Evolutionary conservation across 345 rosid species (phyloP).

Genomic region (Draba incana): DNA sequence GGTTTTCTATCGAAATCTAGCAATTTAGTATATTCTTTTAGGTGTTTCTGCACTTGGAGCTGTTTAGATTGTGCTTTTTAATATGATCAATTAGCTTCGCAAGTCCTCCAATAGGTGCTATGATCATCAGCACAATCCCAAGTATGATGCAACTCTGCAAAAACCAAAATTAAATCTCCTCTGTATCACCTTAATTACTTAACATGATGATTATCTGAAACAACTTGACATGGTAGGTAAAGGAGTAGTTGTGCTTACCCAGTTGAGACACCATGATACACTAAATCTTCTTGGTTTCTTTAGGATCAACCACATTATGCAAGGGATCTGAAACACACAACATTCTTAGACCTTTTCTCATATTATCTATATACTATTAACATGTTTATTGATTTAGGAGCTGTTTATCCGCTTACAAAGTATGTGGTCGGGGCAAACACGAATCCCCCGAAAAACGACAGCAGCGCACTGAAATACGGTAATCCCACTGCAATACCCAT

Average conservation of each 20-base stretch:
- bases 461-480: constrained; percentile 71
- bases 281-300: constrained; percentile 62
- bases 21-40: too few species aligned
- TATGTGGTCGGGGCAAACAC: constrained; percentile 72
- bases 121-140: constrained; percentile 57
- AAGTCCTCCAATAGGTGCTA: constrained; percentile 75
- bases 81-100: constrained; percentile 27
- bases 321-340: constrained; percentile 55
- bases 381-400: background rate
- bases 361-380: too few species aligned
- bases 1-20: too few species aligned
- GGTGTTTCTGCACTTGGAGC: background rate
- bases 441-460: constrained; percentile 78
- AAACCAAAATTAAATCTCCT: too few species aligned
- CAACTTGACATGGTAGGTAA: too few species aligned
- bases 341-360: too few species aligned
- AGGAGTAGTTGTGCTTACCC: constrained; percentile 45
- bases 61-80: background rate
- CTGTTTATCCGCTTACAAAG: constrained; percentile 50
- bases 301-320: constrained; percentile 70
- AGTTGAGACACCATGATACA: constrained; percentile 65
- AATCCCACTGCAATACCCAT: constrained; percentile 60
- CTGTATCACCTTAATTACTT: too few species aligned
- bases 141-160: constrained; percentile 59
- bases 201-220: too few species aligned